Conservation (phyloP, 192 early-diverging fungal genomes). For the Diversispora eburnea region DNA sequence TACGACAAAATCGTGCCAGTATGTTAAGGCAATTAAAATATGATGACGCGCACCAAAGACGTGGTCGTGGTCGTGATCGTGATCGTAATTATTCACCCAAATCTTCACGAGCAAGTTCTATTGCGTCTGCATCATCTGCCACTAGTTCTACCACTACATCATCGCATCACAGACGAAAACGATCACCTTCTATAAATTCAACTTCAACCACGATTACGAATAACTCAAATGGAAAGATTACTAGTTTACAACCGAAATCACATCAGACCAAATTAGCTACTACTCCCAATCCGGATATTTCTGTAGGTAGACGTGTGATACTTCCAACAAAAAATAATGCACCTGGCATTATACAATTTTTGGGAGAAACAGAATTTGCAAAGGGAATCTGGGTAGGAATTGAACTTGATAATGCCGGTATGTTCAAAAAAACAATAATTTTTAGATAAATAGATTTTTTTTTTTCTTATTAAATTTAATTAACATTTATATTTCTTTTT, state of each 20-base stretch:
- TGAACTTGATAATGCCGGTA: conserved; percentile 28
- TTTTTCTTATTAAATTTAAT: conserved; percentile 1
- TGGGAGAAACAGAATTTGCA: conserved; percentile 30
- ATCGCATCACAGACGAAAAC: conserved; percentile 1
- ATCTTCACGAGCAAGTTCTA: conserved; percentile 27
- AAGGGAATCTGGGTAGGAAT: conserved; percentile 28
- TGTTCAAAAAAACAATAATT: not conserved
- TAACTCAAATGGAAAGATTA: not conserved
- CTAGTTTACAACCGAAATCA: conserved; percentile 19
- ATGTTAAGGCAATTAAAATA: conserved; percentile 26
- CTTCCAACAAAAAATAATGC: conserved; percentile 30
- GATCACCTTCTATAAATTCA: conserved; percentile 23
- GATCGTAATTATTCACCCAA: conserved; percentile 6
- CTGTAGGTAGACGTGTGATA: conserved; percentile 28
- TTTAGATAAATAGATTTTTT: no score
- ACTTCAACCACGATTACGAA: conserved; percentile 1
- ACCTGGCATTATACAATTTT: conserved; percentile 23
- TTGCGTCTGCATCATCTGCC: conserved; percentile 25
- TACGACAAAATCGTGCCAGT: conserved; percentile 28
- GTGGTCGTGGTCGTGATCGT: conserved; percentile 15
- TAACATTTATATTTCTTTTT: not conserved
- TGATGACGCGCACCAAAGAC: conserved; percentile 26
- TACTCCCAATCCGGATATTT: conserved; percentile 21
- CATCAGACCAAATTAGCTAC: conserved; percentile 25
- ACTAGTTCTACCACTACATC: conserved; percentile 11